phyloP scores from a whole-genome alignment of 2,329 filamentous ascomycete species.

The Alternaria gaisen region DNA sequence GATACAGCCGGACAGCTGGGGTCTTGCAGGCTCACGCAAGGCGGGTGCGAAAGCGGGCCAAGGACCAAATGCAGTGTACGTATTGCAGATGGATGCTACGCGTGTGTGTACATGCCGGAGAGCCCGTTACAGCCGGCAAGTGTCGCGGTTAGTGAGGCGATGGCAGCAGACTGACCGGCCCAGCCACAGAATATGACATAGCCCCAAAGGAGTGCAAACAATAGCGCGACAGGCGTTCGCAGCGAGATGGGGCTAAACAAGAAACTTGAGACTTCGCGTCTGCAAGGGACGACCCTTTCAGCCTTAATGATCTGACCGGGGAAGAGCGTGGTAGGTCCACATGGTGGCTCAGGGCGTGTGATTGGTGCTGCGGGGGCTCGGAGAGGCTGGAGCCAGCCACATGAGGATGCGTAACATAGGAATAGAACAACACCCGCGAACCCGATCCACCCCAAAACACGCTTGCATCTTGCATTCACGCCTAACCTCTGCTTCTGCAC shows the following conservation, averaged over 20 bases:
- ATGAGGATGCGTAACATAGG: constrained; percentile 21
- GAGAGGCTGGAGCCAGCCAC: constrained; percentile 38
- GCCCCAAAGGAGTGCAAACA: neutral
- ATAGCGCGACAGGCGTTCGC: constrained; percentile 23
- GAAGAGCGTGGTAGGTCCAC: constrained; percentile 10
- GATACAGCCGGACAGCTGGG: neutral
- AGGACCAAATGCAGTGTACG: constrained; percentile 10
- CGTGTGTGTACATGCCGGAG: neutral
- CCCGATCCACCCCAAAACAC: constrained; percentile 14
- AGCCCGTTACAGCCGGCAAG: constrained; percentile 10
- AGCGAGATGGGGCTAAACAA: constrained; percentile 18
- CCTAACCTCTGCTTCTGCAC: constrained; percentile 17
- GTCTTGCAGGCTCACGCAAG: neutral
- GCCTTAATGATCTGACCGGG: constrained; percentile 15
- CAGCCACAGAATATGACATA: constrained; percentile 16
- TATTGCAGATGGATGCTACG: constrained; percentile 1
- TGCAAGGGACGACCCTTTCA: constrained; percentile 22
- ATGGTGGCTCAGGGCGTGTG: constrained; percentile 6
- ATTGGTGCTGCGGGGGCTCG: constrained; percentile 11
- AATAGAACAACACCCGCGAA: constrained; percentile 15
- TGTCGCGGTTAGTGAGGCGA: constrained; percentile 7
- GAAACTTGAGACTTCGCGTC: constrained; percentile 18
- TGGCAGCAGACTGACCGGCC: constrained; percentile 2
- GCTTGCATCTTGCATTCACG: constrained; percentile 8
- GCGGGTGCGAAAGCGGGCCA: neutral